These are phyloP conservation scores for Tolypocladium ophioglossoides DNA, from an alignment of 2,329 filamentous ascomycete species.

Conservation along the genomic window DNA sequence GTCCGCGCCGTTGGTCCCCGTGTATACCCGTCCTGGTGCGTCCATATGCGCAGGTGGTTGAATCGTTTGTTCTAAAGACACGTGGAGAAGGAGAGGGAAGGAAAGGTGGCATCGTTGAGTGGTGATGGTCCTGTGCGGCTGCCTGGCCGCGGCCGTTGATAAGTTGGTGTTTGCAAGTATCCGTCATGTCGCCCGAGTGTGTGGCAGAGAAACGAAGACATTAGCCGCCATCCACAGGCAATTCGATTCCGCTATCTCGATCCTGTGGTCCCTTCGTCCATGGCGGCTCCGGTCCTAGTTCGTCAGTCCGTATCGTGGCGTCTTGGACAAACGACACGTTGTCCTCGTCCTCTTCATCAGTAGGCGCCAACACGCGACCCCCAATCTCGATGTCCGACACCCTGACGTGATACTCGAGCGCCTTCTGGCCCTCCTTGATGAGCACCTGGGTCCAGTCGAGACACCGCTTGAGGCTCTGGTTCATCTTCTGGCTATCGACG, in stretches of 20 bases:
- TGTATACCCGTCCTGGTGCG: not conserved
- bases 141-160: not conserved
- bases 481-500: conserved; percentile 87
- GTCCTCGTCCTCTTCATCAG: conserved; percentile 49
- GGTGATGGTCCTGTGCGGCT: not conserved
- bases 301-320: conserved; percentile 12
- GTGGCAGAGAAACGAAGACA: not conserved
- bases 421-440: conserved; percentile 80
- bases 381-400: conserved; percentile 73
- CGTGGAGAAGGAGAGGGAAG: conserved; percentile 3
- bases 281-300: conserved; percentile 12
- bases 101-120: conserved; percentile 2
- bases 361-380: conserved; percentile 60
- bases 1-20: not conserved
- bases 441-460: conserved; percentile 82
- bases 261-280: conserved; percentile 33
- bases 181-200: not conserved
- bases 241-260: conserved; percentile 42
- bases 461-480: conserved; percentile 84
- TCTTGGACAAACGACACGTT: conserved; percentile 11
- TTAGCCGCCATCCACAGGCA: conserved; percentile 29
- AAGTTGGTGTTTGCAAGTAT: no score
- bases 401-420: conserved; percentile 70
- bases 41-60: not conserved
- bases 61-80: not conserved